Percentiles rank a stretch among this genome's conserved stretches.
Evolutionary conservation across 192 early-diverging fungal species (phyloP).

Genomic region (Backusella morwellensis): DNA sequence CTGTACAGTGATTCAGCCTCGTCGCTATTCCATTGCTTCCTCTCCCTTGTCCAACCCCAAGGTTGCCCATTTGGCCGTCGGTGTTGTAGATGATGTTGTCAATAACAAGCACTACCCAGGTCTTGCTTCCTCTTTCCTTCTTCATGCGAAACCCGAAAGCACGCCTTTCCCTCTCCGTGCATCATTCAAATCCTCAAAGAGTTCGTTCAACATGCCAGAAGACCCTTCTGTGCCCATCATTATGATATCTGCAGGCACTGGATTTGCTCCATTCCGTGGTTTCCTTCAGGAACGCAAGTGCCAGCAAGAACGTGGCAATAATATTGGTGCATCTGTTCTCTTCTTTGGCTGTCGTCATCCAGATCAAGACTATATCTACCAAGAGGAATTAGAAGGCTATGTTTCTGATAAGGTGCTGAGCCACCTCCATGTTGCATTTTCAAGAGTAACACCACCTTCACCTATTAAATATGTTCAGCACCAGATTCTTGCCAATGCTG

Average conservation of each 20-base stretch:
- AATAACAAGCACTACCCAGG: conserved; percentile 24
- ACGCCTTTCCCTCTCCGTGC: conserved; percentile 16
- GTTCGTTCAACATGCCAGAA: conserved; percentile 61
- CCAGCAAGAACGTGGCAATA: conserved; percentile 34
- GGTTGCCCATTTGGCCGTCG: conserved; percentile 26
- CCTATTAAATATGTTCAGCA: conserved; percentile 35
- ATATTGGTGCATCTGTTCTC: conserved; percentile 59
- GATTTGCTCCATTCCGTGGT: conserved; percentile 88
- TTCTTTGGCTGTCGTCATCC: conserved; percentile 85
- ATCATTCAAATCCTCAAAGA: conserved; percentile 27
- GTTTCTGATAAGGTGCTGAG: conserved; percentile 51
- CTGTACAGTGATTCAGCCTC: conserved; percentile 60
- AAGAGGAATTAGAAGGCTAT: conserved; percentile 59
- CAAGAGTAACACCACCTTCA: conserved; percentile 43
- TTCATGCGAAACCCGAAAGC: conserved; percentile 18
- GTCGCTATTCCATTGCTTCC: conserved; percentile 84
- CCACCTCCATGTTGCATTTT: conserved; percentile 57
- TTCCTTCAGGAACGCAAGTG: conserved; percentile 61
- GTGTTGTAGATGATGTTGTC: conserved; percentile 33
- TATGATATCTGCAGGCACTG: conserved; percentile 91
- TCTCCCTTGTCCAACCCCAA: conserved; percentile 51
- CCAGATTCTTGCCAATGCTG: conserved; percentile 20
- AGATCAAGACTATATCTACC: conserved; percentile 71
- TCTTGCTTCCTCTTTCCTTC: conserved; percentile 29
- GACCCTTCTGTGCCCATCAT: conserved; percentile 62